Base-by-base conservation (phyloP, 352 stramenopile species). In the Phytophthora uliginosa region DNA sequence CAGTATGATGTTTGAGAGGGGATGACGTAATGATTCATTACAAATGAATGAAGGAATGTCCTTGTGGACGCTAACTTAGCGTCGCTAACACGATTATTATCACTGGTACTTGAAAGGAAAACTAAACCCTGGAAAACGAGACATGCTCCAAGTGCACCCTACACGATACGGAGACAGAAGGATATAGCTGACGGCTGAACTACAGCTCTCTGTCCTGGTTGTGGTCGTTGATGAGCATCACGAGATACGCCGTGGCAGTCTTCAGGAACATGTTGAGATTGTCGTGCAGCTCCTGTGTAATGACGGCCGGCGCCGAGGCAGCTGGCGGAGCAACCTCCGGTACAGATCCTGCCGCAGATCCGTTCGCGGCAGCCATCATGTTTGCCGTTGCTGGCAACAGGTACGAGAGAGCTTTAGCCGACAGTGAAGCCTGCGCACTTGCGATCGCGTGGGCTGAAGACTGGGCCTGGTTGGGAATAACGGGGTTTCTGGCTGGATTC, bases 221-320 rank as follows among this genome's bases (percentile, higher is more conserved):
- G 66, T 72, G 75, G 55, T 82, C 73, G 40, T 74, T 77, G 53
- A 82, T 79, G 59, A 77, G 71, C 75, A 82, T 82, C 63, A 74
- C 59, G n/a, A 82, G 63, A 22, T 82, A 82, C 7, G 71, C 69
- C 26, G 75, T 82, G 15, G 75, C 75, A 2, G 75, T 82, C 56
- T 82, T 82, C 67, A 82, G 45, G 52, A 82, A 82, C 72, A 71
- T 73, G 62, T 82, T 82, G 50, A 82, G 63, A 40, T 82, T 82
- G 60, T 82, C 71, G 52, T 69, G 71, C 22, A 82, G 52, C 57
- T 82, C 71, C 59, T 74, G 47, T 12, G 67, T 79, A 50, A 82
- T 77, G 61, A 75, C 71, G 12, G 57, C 63, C 2, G 53, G 56
- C 7, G 22, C 13, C 7, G 47, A 53, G 10, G n/a, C 53, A 51